phyloP scores from a whole-genome alignment of 1,284 basidiomycete species.

The Megacollybia platyphylla region DNA sequence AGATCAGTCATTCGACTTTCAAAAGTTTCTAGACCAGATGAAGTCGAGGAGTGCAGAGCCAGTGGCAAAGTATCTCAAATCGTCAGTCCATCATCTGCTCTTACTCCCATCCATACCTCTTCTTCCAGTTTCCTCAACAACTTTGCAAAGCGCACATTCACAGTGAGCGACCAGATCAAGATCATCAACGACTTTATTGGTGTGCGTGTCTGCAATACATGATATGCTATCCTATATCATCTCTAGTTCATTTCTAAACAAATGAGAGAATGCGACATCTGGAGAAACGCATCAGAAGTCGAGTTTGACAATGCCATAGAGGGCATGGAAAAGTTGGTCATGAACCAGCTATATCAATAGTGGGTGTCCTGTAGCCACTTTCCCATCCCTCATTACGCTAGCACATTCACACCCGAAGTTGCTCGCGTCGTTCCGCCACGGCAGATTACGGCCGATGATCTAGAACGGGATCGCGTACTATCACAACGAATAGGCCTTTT shows the following conservation, averaged over 20 bases:
- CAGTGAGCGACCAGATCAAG: constrained; percentile 85
- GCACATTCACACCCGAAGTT: constrained; percentile 84
- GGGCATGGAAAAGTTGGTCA: constrained; percentile 99
- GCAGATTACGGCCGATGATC: constrained; percentile 86
- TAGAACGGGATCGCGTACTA: constrained; percentile 88
- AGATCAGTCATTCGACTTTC: constrained; percentile 66
- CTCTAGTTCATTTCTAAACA: constrained; percentile 74
- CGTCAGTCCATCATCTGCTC: constrained; percentile 36
- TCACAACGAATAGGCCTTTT: constrained; percentile 88
- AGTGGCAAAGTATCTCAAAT: constrained; percentile 82
- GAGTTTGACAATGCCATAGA: constrained; percentile 98
- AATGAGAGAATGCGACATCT: constrained; percentile 79
- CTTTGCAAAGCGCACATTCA: constrained; percentile 81
- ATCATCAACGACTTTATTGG: constrained; percentile 86
- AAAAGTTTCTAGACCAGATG: constrained; percentile 85
- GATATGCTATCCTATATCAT: background rate
- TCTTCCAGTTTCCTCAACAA: constrained; percentile 72
- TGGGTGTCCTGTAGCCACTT: constrained; percentile 24
- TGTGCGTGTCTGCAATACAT: constrained; percentile 31
- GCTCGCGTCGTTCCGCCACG: constrained; percentile 48
- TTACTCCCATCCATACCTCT: background rate
- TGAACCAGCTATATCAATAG: constrained; percentile 96
- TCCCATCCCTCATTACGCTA: constrained; percentile 16
- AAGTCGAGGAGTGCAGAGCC: constrained; percentile 76
- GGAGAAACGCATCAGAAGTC: constrained; percentile 61